Evolutionary conservation across 176 grass and related monocot species (phyloP).

Genomic region (Stipa capillata): DNA sequence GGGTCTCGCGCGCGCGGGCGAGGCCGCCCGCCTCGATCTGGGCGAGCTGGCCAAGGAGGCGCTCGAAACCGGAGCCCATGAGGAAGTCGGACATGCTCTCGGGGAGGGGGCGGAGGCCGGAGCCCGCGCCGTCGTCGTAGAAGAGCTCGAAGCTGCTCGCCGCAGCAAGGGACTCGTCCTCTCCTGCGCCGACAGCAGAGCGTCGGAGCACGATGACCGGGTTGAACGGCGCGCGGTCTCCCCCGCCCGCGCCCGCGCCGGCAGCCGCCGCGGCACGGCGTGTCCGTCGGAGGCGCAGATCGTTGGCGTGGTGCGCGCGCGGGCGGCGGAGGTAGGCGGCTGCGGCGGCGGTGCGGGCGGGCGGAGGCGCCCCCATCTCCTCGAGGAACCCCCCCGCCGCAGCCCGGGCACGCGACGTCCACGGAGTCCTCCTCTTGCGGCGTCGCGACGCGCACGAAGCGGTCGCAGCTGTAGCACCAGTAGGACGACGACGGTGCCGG

Average conservation of each 20-base stretch:
- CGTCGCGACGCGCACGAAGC: conserved; percentile 60
- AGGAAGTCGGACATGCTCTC: conserved; percentile 93
- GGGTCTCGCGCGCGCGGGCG: conserved; percentile 36
- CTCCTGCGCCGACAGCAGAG: background rate
- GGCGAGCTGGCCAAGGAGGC: conserved; percentile 73
- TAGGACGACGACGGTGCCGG: conserved; percentile 41
- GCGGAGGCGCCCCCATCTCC: conserved; percentile 54
- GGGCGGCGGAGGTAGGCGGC: conserved; percentile 22
- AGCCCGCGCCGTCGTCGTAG: conserved; percentile 88
- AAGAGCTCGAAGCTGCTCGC: conserved; percentile 76
- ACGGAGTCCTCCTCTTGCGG: background rate
- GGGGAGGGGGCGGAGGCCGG: conserved; percentile 73
- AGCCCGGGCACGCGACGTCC: conserved; percentile 58
- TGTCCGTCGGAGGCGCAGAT: conserved; percentile 35
- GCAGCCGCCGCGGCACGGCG: background rate
- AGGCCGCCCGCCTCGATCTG: conserved; percentile 74
- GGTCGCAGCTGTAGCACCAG: conserved; percentile 97
- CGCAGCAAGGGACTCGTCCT: background rate
- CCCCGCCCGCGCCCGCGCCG: background rate
- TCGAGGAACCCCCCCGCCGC: conserved; percentile 90
- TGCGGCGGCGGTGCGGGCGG: background rate
- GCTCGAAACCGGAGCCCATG: conserved; percentile 94
- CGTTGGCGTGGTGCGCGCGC: conserved; percentile 33
- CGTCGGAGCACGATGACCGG: conserved; percentile 86
- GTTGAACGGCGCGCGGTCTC: conserved; percentile 71